Conservation (phyloP, 1,284 basidiomycete species). For the Hymenochaete sp. region DNA sequence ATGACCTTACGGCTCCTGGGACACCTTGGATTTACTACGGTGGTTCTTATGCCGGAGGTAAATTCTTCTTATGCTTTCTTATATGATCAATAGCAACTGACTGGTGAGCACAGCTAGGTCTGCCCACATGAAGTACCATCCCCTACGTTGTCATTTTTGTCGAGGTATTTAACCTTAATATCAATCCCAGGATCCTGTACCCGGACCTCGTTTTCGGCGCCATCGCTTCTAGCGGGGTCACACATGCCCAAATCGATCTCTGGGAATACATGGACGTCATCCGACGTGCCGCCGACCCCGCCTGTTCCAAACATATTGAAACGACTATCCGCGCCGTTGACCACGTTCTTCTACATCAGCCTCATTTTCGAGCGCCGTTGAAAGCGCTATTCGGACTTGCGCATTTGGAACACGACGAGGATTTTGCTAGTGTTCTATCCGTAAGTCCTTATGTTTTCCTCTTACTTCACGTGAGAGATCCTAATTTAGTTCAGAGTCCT, state of each 20-base stretch:
- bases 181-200: constrained; percentile 45
- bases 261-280: constrained; percentile 90
- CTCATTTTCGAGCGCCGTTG: constrained; percentile 37
- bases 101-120: constrained; percentile 50
- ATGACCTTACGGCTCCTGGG: constrained; percentile 56
- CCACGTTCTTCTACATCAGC: constrained; percentile 38
- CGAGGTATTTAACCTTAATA: background rate
- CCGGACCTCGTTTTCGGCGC: constrained; percentile 86
- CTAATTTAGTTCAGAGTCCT: constrained; percentile 24
- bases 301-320: constrained; percentile 65
- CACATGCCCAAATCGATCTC: constrained; percentile 62
- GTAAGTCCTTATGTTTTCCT: constrained; percentile 28
- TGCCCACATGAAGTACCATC: constrained; percentile 69
- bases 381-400: constrained; percentile 70
- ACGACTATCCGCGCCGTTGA: constrained; percentile 59
- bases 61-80: background rate
- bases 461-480: background rate
- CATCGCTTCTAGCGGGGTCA: constrained; percentile 84
- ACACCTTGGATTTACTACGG: constrained; percentile 96
- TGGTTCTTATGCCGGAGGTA: constrained; percentile 76
- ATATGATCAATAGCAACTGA: background rate
- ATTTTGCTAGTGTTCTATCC: constrained; percentile 66
- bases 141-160: too few species aligned
- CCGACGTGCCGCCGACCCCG: constrained; percentile 60
- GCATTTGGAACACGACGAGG: constrained; percentile 61